These are phyloP conservation scores for Botrytis sinoallii DNA, from an alignment of 2,329 filamentous ascomycete genomes.

Conservation along the genomic window DNA sequence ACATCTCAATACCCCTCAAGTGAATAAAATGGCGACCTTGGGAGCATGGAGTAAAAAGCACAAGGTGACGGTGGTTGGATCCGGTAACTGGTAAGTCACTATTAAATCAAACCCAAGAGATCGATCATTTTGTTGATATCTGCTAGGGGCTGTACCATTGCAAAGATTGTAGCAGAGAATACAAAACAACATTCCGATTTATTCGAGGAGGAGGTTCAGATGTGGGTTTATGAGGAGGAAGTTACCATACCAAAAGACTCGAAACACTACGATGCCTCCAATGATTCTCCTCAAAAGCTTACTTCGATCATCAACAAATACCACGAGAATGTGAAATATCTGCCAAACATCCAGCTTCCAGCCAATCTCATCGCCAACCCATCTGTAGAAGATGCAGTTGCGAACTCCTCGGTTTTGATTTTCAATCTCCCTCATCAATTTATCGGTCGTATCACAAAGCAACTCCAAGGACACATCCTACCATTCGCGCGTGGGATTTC, in stretches of 20 bases:
- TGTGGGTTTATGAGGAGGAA: constrained; percentile 99
- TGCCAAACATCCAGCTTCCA: constrained; percentile 82
- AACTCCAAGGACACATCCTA: constrained; percentile 82
- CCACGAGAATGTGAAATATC: constrained; percentile 98
- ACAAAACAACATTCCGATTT: constrained; percentile 71
- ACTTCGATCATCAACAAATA: constrained; percentile 84
- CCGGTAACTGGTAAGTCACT: constrained; percentile 79
- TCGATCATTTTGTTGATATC: constrained; percentile 19
- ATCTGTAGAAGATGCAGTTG: constrained; percentile 74
- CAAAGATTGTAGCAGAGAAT: constrained; percentile 96
- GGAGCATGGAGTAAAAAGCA: constrained; percentile 67
- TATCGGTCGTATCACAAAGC: constrained; percentile 79
- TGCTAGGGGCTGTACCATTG: constrained; percentile 86
- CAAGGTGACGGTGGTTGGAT: constrained; percentile 91
- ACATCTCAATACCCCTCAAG: constrained; percentile 25
- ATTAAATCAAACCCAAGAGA: neutral
- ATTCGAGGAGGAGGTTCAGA: constrained; percentile 87
- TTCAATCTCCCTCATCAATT: constrained; percentile 98
- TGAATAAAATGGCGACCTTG: constrained; percentile 37
- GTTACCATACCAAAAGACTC: constrained; percentile 70
- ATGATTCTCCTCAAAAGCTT: constrained; percentile 73
- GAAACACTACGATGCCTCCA: constrained; percentile 64
- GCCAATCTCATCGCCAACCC: constrained; percentile 81
- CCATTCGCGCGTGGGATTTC: constrained; percentile 92
- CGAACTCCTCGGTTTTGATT: constrained; percentile 81